Evolutionary conservation across 129 eudicot species (phyloP), one percentile per base, ranked within the genome.

Genomic region (Lactuca saligna): DNA sequence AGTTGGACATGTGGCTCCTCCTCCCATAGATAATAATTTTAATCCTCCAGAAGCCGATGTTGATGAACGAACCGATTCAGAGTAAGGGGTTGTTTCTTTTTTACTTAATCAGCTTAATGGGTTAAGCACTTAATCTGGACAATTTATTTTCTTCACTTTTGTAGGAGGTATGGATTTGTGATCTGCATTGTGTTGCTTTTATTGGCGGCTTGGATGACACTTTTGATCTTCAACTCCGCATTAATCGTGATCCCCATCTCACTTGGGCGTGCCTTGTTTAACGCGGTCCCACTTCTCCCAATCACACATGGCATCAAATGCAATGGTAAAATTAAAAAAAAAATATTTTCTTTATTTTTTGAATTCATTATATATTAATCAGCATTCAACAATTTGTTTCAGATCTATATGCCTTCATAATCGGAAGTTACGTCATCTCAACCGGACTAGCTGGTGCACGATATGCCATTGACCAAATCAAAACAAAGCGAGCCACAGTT

Each of bases 181-280:
- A 71, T 91, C 34, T 81, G 83, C 15, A 91, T 91, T 32, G 96
- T 91, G 77, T 79, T 91, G 70, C 77, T 91, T 78, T 60, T 91
- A 79, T 67, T 91, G 82, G 91, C 85, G 59, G 97, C 97, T 44
- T 91, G 97, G 97, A 82, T 88, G 87, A 91, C 97, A 10, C 83
- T 88, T 17, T 91, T 91, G 1, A 66, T 88, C 32, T 82, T 82
- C 42, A 88, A 91, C 65, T 88, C 94, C 31, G 82, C 85, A 16
- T 68, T 93, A 69, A 79, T 93, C 56, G 80, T 93, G 70, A 79
- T 85, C 61, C 98, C 98, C 11, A 62, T 93, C 53, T 82, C 95
- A 3, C 90, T 89, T 78, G 98, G 98, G 33, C 81, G 96, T 29
- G 76, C 84, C 37, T 79, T 89, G 63, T 92, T 88, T 68, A 84